Evolutionary conservation across 1,284 basidiomycete species (phyloP).

Genomic region (Hemileia vastatrix): DNA sequence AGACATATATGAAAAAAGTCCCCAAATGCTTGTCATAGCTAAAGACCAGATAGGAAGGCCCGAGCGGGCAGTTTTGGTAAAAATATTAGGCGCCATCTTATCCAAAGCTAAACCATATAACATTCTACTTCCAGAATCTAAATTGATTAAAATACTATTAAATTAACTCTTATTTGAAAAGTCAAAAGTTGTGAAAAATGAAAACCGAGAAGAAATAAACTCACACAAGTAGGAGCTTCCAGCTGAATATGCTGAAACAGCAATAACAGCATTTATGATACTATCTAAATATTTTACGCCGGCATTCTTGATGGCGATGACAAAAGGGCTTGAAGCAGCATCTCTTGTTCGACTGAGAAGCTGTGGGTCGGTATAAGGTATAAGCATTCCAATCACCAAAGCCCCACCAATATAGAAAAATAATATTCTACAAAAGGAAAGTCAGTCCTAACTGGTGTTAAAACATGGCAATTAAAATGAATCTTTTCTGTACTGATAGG

Average conservation of each 20-base stretch:
- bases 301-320: constrained; percentile 44
- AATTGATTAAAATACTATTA: background rate
- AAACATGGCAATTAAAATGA: no score
- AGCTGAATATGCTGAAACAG: constrained; percentile 72
- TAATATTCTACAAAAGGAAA: constrained; percentile 26
- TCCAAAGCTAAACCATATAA: constrained; percentile 62
- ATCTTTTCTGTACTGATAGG: no score
- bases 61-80: constrained; percentile 56
- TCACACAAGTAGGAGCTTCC: constrained; percentile 73
- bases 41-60: constrained; percentile 70
- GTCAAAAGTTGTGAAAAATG: background rate
- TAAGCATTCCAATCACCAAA: constrained; percentile 30
- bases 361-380: constrained; percentile 31
- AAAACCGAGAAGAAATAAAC: constrained; percentile 38
- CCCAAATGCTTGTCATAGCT: constrained; percentile 58
- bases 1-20: constrained; percentile 63
- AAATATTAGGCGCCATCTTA: constrained; percentile 67
- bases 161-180: background rate
- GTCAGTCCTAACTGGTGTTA: background rate
- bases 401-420: constrained; percentile 31
- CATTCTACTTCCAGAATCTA: constrained; percentile 29
- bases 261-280: constrained; percentile 53
- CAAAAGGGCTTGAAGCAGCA: constrained; percentile 32
- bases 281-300: constrained; percentile 41
- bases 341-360: constrained; percentile 27